Evolutionary conservation across 2,329 filamentous ascomycete species (phyloP), one percentile per base, ranked within the genome.

Genomic region (Colletotrichum sp.): DNA sequence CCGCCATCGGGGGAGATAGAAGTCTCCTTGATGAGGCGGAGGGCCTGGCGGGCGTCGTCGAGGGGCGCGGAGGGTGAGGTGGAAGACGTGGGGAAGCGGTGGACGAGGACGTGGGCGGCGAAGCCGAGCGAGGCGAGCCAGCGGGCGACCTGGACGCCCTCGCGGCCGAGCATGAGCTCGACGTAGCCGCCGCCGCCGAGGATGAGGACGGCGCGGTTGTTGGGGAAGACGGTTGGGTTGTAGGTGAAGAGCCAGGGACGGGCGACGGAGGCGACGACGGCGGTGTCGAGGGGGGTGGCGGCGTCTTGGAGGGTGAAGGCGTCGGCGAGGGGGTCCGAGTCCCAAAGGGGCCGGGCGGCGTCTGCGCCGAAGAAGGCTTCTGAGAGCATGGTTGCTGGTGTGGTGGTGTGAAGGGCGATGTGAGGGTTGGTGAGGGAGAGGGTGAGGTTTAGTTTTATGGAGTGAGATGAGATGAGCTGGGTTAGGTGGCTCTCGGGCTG

Each of bases 111-210:
- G 38, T 78, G 77, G 26, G 78, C 78, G 24, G 72, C 66, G 68
- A 79, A 79, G 16, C 78, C 78, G 38, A 79, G 77, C 4, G 66
- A 66, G 2, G 77, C 72, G 5, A 79, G 75, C 78, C 78, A 79
- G 58, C 75, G 78, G 2, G 78, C 78, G 3, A 79, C 73, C 26
- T 71, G 70, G 58, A 79, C 70, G 43, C 78, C 78, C 56, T 79
- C 78, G 8, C 77, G 73, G 38, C 78, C 78, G n/a, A 77, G 71
- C 78, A 79, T 79, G 26, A 79, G 76, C 62, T 79, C 62, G n/a
- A 75, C 71, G 61, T 79, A 79, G 24, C 78, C 78, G 32, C 78
- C 78, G 16, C 78, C 78, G 21, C 78, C 77, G 61, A 79, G 78
- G 65, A 79, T 52, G 38, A 79, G 77, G 4, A 79, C 62, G 6